Conservation (phyloP, 2,329 filamentous ascomycete genomes). For the Ophiostoma australiae region DNA sequence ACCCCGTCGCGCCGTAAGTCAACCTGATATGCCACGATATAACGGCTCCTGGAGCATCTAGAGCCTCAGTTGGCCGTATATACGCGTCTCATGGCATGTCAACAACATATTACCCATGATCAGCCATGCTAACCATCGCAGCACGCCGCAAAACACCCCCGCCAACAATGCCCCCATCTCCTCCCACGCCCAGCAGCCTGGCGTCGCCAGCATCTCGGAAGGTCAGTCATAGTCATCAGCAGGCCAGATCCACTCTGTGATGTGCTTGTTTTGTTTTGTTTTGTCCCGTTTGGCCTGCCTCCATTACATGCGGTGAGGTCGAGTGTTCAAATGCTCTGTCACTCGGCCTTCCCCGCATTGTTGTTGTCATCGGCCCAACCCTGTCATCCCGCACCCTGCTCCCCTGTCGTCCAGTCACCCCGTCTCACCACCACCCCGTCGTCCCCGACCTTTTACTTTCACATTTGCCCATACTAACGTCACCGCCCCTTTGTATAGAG, state of each 20-base stretch:
- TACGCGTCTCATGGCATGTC: not conserved
- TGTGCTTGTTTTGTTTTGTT: not conserved
- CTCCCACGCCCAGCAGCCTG: slow-evolving; percentile 92
- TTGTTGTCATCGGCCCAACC: slow-evolving; percentile 3
- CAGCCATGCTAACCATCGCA: slow-evolving; percentile 40
- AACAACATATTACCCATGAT: not conserved
- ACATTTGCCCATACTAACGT: not conserved
- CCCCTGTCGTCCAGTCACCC: not conserved
- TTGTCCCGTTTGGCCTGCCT: not conserved
- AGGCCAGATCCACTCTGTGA: not conserved
- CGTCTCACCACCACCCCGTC: not conserved
- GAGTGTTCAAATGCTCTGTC: not conserved
- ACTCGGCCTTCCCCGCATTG: not conserved
- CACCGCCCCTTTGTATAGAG: slow-evolving; percentile 38
- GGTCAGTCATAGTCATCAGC: slow-evolving; percentile 54
- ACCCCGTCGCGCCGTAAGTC: slow-evolving; percentile 55
- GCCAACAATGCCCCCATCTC: slow-evolving; percentile 94
- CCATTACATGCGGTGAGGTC: not conserved
- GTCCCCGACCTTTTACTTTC: not conserved
- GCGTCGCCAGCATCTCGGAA: slow-evolving; percentile 93
- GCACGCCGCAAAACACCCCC: slow-evolving; percentile 97
- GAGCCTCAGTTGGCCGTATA: slow-evolving; percentile 17
- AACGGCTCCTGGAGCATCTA: not conserved
- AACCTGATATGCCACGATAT: slow-evolving; percentile 16
- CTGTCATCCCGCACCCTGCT: not conserved